These are phyloP conservation scores for Neodidymelliopsis sp. DNA, from an alignment of 2,329 filamentous ascomycete genomes.

Conservation along the genomic window DNA sequence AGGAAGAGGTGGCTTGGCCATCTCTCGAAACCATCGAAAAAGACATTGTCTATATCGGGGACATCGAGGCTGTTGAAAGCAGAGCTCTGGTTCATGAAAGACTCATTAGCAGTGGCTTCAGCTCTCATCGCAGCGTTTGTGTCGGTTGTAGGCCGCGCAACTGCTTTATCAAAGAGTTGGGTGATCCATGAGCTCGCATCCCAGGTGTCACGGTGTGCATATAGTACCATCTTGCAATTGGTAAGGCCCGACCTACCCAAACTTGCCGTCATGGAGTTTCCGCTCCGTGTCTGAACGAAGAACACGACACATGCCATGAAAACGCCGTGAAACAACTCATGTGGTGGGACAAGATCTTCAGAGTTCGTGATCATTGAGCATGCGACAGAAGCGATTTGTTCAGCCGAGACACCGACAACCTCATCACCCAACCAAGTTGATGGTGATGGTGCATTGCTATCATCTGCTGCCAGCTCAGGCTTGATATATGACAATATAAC, in stretches of 20 bases:
- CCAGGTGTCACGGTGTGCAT: slow-evolving; percentile 11
- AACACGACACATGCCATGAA: slow-evolving; percentile 16
- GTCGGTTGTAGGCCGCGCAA: not conserved
- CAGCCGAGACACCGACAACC: slow-evolving; percentile 6
- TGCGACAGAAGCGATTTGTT: slow-evolving; percentile 9
- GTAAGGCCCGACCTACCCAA: slow-evolving; percentile 9
- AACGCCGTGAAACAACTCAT: slow-evolving; percentile 10
- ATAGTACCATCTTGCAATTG: slow-evolving; percentile 12
- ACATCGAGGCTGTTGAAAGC: not conserved
- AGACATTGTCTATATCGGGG: slow-evolving; percentile 38
- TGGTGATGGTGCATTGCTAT: not conserved
- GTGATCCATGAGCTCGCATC: slow-evolving; percentile 12
- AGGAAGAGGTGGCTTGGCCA: slow-evolving; percentile 12
- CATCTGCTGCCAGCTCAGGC: not conserved
- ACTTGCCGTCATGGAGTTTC: slow-evolving; percentile 2
- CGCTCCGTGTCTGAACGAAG: slow-evolving; percentile 8
- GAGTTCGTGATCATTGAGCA: slow-evolving; percentile 12
- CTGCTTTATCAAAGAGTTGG: slow-evolving; percentile 10
- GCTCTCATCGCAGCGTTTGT: not conserved
- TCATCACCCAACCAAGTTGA: slow-evolving; percentile 14
- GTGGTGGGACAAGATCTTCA: slow-evolving; percentile 9
- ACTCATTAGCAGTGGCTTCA: not conserved
- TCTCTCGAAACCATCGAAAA: slow-evolving; percentile 8
- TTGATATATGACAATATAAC: slow-evolving; percentile 10
- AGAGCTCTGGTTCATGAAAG: not conserved